Evolutionary conservation across 192 early-diverging fungal species (phyloP).

Genomic region (Coemansia sp.): DNA sequence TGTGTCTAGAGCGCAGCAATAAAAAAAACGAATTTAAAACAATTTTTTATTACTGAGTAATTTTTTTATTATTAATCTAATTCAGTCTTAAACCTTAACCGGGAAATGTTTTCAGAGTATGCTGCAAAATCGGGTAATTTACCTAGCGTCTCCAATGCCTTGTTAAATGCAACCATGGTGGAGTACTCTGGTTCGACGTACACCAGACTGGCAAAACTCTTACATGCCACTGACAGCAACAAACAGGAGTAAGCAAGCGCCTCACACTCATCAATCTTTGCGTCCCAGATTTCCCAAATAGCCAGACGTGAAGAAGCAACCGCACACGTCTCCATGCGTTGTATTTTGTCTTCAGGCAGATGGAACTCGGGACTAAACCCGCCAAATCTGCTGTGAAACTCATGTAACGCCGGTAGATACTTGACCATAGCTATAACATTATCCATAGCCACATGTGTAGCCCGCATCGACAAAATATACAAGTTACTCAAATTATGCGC

Average conservation of each 20-base stretch:
- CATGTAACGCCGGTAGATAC: no score
- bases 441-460: no score
- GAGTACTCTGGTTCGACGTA: neutral
- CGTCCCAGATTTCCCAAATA: no score
- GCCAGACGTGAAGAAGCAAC: no score
- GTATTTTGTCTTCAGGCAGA: no score
- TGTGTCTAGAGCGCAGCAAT: slow-evolving; percentile 1
- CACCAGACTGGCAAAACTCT: neutral
- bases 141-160: neutral
- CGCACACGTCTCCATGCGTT: no score
- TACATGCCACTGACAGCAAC: neutral
- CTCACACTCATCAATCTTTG: neutral
- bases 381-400: no score
- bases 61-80: neutral
- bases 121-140: neutral
- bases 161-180: neutral
- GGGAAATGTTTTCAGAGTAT: neutral
- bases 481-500: no score
- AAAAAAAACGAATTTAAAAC: neutral
- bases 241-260: neutral
- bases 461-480: no score
- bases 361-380: no score
- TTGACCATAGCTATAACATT: no score
- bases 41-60: neutral
- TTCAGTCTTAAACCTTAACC: neutral